phyloP scores from a whole-genome alignment of 2,329 filamentous ascomycete genomes.

The Sclerotinia sclerotiorum region DNA sequence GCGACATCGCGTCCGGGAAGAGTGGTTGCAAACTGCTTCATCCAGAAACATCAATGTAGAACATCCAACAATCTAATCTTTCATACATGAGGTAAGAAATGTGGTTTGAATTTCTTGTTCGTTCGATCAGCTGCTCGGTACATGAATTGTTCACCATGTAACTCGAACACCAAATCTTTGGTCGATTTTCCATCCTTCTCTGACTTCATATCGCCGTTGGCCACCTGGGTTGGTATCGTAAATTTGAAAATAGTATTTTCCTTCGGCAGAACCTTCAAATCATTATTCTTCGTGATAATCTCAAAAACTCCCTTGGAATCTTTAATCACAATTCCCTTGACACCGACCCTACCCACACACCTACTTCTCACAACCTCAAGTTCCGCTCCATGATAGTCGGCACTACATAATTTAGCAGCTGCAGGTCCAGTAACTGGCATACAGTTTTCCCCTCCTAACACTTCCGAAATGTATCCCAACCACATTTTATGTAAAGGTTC shows the following conservation, averaged over 20 bases:
- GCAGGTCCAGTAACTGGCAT: conserved; percentile 42
- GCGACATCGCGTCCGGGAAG: neutral
- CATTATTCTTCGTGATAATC: conserved; percentile 67
- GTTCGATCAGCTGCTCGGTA: conserved; percentile 79
- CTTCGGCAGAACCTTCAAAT: conserved; percentile 80
- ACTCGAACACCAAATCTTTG: conserved; percentile 70
- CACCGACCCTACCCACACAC: conserved; percentile 78
- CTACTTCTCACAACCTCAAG: conserved; percentile 79
- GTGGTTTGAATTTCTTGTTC: conserved; percentile 87
- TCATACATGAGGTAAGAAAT: conserved; percentile 75
- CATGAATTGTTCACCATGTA: conserved; percentile 86
- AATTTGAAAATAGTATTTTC: conserved; percentile 85
- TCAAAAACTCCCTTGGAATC: conserved; percentile 87
- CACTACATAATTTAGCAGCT: conserved; percentile 75
- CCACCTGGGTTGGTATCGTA: conserved; percentile 53
- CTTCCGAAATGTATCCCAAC: conserved; percentile 80
- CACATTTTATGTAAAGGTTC: conserved; percentile 76
- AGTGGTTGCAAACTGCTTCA: neutral
- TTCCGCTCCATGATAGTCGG: conserved; percentile 86
- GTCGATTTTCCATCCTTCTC: conserved; percentile 17
- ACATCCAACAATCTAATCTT: neutral
- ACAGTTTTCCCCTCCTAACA: conserved; percentile 50
- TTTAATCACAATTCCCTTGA: conserved; percentile 82
- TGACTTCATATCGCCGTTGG: conserved; percentile 28
- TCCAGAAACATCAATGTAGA: neutral